Percentiles rank a stretch among this genome's conserved stretches.
phyloP scores from a whole-genome alignment of 2,329 filamentous ascomycete species.

The Penicillium janthinellum region DNA sequence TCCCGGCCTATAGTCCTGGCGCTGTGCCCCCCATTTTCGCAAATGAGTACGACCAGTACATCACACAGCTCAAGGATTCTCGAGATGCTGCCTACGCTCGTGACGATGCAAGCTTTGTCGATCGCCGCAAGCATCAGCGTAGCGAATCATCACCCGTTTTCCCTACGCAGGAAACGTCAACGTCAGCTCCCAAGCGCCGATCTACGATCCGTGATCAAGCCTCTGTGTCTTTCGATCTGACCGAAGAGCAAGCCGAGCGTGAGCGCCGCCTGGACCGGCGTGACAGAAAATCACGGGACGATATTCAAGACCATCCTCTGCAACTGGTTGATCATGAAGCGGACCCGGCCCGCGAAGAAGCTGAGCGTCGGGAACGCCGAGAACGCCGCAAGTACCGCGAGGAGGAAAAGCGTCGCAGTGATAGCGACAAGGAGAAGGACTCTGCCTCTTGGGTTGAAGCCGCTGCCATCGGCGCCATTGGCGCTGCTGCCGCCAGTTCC shows the following conservation, averaged over 20 bases:
- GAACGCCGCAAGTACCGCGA: constrained; percentile 26
- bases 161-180: constrained; percentile 33
- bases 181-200: constrained; percentile 35
- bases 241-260: constrained; percentile 57
- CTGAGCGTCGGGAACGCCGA: constrained; percentile 21
- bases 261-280: constrained; percentile 42
- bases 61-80: constrained; percentile 15
- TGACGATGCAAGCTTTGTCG: constrained; percentile 10
- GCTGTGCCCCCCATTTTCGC: constrained; percentile 46
- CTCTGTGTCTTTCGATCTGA: constrained; percentile 60
- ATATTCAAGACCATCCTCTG: constrained; percentile 24
- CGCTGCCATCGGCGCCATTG: constrained; percentile 55
- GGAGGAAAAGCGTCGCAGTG: constrained; percentile 18
- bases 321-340: constrained; percentile 34
- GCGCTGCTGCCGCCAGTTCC: constrained; percentile 51
- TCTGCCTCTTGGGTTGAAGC: constrained; percentile 37
- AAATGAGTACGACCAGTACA: constrained; percentile 24
- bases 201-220: constrained; percentile 42
- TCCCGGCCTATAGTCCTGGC: constrained; percentile 45
- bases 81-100: constrained; percentile 18
- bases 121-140: constrained; percentile 35
- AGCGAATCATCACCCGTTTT: constrained; percentile 52
- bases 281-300: constrained; percentile 26
- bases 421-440: constrained; percentile 30
- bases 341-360: constrained; percentile 23